Conservation (phyloP, 768 basidiomycete species). For the Suillus americanus region DNA sequence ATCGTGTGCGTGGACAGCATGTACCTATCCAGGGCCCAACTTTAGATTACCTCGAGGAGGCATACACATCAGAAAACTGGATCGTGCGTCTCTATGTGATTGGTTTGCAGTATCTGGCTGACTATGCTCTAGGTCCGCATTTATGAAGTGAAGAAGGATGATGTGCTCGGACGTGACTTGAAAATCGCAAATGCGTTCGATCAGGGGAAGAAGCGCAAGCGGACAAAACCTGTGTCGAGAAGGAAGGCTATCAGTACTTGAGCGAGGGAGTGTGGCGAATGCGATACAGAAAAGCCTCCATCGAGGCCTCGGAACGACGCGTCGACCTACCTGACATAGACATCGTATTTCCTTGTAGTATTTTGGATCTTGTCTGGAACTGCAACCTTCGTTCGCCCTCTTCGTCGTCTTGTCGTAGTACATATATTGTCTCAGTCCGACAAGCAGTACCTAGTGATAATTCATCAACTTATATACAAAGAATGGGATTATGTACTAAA, state of each 20-base stretch:
- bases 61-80: constrained; percentile 99
- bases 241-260: constrained; percentile 44
- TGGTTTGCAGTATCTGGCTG: constrained; percentile 1
- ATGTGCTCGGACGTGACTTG: constrained; percentile 84
- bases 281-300: background rate
- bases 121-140: constrained; percentile 67
- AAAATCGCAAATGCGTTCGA: constrained; percentile 85
- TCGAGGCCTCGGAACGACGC: background rate
- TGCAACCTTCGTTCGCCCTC: background rate
- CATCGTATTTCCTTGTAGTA: background rate
- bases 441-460: background rate
- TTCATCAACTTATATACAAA: too few species aligned
- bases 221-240: constrained; percentile 63
- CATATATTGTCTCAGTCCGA: background rate
- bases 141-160: constrained; percentile 93
- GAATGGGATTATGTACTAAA: too few species aligned
- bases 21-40: constrained; percentile 77
- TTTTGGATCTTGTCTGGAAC: background rate
- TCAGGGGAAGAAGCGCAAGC: constrained; percentile 88
- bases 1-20: constrained; percentile 87
- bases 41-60: constrained; percentile 92
- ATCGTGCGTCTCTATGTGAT: constrained; percentile 58
- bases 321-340: background rate
- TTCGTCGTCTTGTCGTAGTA: background rate
- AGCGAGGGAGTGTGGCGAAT: background rate